phyloP scores from a whole-genome alignment of 352 stramenopile species.

The Hyphochytrium catenoides region DNA sequence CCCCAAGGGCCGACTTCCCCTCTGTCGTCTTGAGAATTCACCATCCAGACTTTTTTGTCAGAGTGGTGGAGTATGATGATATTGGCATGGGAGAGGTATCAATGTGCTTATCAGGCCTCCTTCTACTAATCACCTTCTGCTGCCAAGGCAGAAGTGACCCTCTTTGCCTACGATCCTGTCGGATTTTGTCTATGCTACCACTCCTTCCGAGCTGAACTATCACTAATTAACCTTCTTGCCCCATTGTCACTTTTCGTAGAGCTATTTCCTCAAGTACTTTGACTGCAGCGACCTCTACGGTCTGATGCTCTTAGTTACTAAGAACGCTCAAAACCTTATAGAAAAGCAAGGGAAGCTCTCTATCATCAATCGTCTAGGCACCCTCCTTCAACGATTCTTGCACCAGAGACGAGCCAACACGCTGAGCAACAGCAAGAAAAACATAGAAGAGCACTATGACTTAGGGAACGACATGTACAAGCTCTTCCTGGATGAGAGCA shows the following conservation, averaged over 20 bases:
- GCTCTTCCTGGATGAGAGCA: constrained; percentile 11
- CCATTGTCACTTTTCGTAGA: no score
- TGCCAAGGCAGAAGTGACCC: no score
- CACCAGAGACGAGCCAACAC: constrained; percentile 10
- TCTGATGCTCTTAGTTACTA: constrained; percentile 10
- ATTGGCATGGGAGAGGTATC: constrained; percentile 9
- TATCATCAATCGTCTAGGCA: neutral
- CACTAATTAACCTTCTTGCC: no score
- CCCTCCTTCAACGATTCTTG: constrained; percentile 3
- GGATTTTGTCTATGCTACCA: no score
- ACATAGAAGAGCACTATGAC: constrained; percentile 13
- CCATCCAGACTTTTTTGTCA: constrained; percentile 4
- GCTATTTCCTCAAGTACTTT: constrained; percentile 10
- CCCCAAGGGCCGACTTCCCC: no score
- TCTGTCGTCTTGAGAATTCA: constrained; percentile 8
- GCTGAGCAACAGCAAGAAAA: constrained; percentile 8
- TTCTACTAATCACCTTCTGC: no score
- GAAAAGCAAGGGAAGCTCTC: constrained; percentile 4
- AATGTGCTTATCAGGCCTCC: no score
- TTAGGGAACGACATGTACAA: constrained; percentile 12
- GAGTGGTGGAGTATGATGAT: constrained; percentile 7
- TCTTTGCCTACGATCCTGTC: no score
- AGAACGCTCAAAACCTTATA: constrained; percentile 6
- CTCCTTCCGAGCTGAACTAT: no score
- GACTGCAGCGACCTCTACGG: constrained; percentile 7